A percentile compares a stretch with the other conserved stretches of the same genome.
phyloP scores from a whole-genome alignment of 331 rosid species.

The Prunus yedoensis region DNA sequence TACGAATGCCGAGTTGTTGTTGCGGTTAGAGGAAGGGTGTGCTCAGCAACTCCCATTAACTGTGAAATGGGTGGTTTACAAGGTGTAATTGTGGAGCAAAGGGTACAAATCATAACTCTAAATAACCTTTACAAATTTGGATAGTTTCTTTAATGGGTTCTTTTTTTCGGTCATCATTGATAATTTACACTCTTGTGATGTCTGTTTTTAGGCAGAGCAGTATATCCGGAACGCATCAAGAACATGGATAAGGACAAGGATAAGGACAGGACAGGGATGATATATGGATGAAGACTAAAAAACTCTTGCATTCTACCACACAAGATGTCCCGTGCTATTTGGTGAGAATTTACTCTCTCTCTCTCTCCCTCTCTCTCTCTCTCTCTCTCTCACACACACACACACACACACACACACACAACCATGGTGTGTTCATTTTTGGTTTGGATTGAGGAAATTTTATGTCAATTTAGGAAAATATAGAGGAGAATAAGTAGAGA shows the following conservation, averaged over 20 bases:
- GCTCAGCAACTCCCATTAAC: constrained; percentile 69
- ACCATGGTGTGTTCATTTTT: background rate
- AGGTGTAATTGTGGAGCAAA: constrained; percentile 95
- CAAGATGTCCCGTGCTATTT: constrained; percentile 96
- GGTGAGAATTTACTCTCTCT: constrained; percentile 47
- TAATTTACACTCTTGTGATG: background rate
- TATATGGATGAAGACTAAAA: constrained; percentile 83
- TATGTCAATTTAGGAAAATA: too few relatives aligned
- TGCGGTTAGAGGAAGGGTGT: constrained; percentile 82
- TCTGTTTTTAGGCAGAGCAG: constrained; percentile 71
- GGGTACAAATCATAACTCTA: constrained; percentile 36
- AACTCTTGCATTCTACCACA: constrained; percentile 70
- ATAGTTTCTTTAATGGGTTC: background rate
- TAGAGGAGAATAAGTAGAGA: too few relatives aligned
- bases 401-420: too few relatives aligned
- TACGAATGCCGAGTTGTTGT: constrained; percentile 42
- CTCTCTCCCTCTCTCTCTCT: background rate
- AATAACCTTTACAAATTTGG: background rate
- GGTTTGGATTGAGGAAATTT: constrained; percentile 5
- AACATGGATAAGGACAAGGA: constrained; percentile 16
- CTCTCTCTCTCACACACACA: too few relatives aligned
- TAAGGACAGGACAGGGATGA: constrained; percentile 36
- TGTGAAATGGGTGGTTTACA: constrained; percentile 83
- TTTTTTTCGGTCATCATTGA: background rate
- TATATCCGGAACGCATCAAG: constrained; percentile 87